Base-by-base conservation (phyloP, 352 stramenopile genomes). In the Globisporangium camurandrum region DNA sequence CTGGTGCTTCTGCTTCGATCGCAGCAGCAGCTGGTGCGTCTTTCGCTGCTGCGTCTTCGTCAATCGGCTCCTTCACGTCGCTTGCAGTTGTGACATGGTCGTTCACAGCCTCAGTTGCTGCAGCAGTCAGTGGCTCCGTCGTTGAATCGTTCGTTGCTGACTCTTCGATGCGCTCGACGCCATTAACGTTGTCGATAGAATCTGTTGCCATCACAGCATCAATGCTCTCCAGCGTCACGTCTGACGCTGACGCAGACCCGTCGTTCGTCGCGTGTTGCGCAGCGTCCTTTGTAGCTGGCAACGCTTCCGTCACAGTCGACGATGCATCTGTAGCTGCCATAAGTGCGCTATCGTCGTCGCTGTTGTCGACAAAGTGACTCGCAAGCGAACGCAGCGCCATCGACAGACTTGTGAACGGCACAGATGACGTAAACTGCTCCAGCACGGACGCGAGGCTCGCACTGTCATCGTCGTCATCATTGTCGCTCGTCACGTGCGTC, bases 361-460 rank as follows among this genome's bases (percentile, higher is more conserved):
- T 43, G 12, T 34, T 48, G 6, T 53, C 53, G 33, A 59, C 46
- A 16, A 59, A 31, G 31, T 40, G 53, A 17, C 24, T 36, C n/a
- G 46, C 53, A 4, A 59, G 26, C 8, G 53, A 59, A 8, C 41
- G 34, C 39, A 59, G 47, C 46, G 53, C 53, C 53, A 54, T 59
- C 17, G 53, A 59, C 16, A 59, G 26, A 30, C 45, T 46, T 24
- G 46, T 37, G 23, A 59, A 59, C 23, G 53, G 31, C 11, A 22
- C 36, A 9, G 45, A 40, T 9, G 31, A 27, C 5, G 38, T 39
- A 30, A 28, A 17, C 22, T 53, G 19, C 12, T 54, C 53, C 20
- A 45, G n/a, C 20, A 49, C 19, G 1, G 22, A 31, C 8, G 20
- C 33, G 11, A 43, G 7, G 14, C 14, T 28, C 33, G 37, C 4